Conservation (phyloP, 495 filamentous ascomycete genomes). For the Annulohypoxylon maeteangense region DNA sequence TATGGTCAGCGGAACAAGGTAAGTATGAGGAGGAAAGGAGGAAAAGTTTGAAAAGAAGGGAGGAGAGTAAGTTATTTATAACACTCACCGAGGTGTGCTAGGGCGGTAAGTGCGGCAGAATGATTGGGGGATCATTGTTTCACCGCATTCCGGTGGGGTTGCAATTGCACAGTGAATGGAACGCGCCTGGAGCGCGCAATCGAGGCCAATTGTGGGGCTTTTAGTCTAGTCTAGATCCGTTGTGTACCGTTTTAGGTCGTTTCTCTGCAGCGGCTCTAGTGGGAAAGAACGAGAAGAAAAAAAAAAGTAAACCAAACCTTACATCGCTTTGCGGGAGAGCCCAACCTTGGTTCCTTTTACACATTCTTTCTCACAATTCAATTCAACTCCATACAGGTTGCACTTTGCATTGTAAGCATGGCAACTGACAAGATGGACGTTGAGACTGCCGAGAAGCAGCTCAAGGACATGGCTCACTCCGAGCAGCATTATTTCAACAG, state of each 20-base stretch:
- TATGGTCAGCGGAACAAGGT: not conserved
- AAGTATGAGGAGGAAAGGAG: constrained; percentile 4
- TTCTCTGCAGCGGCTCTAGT: constrained; percentile 26
- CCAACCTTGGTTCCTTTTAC: constrained; percentile 21
- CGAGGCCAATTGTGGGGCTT: constrained; percentile 2
- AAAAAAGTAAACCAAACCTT: constrained; percentile 33
- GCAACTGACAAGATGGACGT: constrained; percentile 57
- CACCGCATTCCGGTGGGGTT: constrained; percentile 33
- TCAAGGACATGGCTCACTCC: constrained; percentile 79
- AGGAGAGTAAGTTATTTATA: not conserved
- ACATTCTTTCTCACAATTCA: constrained; percentile 9
- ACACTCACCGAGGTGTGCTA: not conserved
- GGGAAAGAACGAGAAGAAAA: constrained; percentile 11
- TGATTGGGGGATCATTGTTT: constrained; percentile 22
- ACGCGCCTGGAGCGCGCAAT: constrained; percentile 21
- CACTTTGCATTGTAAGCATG: constrained; percentile 45
- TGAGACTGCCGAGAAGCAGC: constrained; percentile 60
- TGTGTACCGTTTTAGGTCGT: constrained; percentile 17
- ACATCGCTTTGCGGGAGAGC: constrained; percentile 3
- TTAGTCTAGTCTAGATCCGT: constrained; percentile 31
- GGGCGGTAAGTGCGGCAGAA: constrained; percentile 4
- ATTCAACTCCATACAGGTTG: constrained; percentile 13
- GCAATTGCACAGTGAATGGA: not conserved
- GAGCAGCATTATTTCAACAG: constrained; percentile 98
- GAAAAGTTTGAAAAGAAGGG: not conserved